Conservation (phyloP, 805 yeast genomes). For the Schwanniomyces pseudopolymorphus region DNA sequence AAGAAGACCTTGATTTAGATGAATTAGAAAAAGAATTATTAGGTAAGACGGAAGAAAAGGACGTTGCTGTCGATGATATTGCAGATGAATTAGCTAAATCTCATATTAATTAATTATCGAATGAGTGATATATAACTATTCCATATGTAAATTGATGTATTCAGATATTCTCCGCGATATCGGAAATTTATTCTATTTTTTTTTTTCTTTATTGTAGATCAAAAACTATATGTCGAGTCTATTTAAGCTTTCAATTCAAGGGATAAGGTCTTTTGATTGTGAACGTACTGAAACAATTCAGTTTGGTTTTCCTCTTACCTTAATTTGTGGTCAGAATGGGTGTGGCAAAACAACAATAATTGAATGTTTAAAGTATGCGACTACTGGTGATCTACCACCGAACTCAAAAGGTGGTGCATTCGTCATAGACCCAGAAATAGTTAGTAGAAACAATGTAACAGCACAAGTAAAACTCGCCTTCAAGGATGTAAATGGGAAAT, state of each 20-base stretch:
- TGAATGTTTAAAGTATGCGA: constrained; percentile 89
- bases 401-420: constrained; percentile 96
- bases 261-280: constrained; percentile 90
- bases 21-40: constrained; percentile 56
- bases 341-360: constrained; percentile 96
- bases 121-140: not conserved
- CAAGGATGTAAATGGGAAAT: constrained; percentile 64
- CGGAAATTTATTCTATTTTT: not conserved
- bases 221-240: constrained; percentile 44
- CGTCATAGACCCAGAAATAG: constrained; percentile 84
- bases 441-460: constrained; percentile 71
- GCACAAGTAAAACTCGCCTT: constrained; percentile 93
- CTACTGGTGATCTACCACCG: constrained; percentile 96
- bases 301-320: constrained; percentile 85
- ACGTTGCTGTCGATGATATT: constrained; percentile 52
- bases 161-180: not conserved
- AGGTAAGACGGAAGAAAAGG: constrained; percentile 44
- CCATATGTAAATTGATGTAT: not conserved
- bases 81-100: constrained; percentile 61
- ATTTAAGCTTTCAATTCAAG: constrained; percentile 59
- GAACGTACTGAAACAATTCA: constrained; percentile 80
- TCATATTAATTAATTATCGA: constrained; percentile 29
- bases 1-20: constrained; percentile 53
- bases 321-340: constrained; percentile 95
- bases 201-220: too few species aligned